Conservation (phyloP, 495 filamentous ascomycete species). For the Haplographium delicatum region DNA sequence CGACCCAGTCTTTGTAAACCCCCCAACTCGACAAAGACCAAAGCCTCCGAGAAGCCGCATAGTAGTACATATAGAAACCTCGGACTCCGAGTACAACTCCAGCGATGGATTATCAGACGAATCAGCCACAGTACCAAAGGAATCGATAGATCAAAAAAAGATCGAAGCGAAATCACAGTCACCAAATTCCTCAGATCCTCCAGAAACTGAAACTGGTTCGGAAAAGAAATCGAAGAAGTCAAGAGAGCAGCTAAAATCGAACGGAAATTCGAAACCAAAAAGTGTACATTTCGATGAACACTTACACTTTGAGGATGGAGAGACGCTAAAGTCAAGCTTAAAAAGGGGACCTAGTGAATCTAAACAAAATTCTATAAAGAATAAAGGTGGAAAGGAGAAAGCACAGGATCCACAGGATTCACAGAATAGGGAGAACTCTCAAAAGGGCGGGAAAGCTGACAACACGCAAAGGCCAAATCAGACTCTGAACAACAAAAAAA, state of each 20-base stretch:
- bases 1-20: too few species aligned
- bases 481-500: background rate
- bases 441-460: background rate
- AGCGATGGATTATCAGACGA: background rate
- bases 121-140: background rate
- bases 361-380: background rate
- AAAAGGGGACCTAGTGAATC: background rate
- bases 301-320: background rate
- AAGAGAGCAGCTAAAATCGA: too few species aligned
- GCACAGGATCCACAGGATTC: background rate
- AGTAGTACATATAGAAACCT: slow-evolving; percentile 9
- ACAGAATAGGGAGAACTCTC: slow-evolving; percentile 1
- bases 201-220: too few species aligned
- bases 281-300: slow-evolving; percentile 3
- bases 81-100: slow-evolving; percentile 1
- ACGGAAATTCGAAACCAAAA: background rate
- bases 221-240: background rate
- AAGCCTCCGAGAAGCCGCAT: slow-evolving; percentile 2
- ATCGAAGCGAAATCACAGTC: background rate
- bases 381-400: slow-evolving; percentile 1
- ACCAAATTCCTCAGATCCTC: too few species aligned
- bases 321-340: slow-evolving; percentile 1
- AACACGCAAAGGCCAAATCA: background rate
- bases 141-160: background rate
- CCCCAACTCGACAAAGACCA: background rate